These are phyloP conservation scores for Corylus avellana DNA, from an alignment of 306 rosid genomes.

Conservation along the genomic window DNA sequence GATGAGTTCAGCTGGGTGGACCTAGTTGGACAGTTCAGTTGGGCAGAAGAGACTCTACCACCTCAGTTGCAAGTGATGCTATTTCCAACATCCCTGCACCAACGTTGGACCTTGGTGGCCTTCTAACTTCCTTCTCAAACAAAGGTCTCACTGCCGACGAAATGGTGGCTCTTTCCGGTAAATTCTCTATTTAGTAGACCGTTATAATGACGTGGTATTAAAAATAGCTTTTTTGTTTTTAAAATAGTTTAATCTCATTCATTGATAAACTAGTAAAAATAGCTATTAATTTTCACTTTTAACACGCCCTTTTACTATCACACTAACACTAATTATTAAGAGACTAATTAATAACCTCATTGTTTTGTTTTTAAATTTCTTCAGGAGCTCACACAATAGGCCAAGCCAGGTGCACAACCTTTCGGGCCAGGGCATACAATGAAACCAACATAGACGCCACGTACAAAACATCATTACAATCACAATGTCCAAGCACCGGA, in stretches of 20 bases:
- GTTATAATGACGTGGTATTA: too few relatives aligned
- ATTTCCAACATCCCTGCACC: slow-evolving; percentile 53
- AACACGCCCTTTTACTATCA: too few relatives aligned
- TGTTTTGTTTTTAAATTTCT: too few relatives aligned
- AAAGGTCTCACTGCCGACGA: slow-evolving; percentile 35
- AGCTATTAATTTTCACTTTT: too few relatives aligned
- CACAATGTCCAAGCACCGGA: slow-evolving; percentile 32
- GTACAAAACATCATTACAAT: slow-evolving; percentile 20
- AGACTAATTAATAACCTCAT: too few relatives aligned
- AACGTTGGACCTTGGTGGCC: slow-evolving; percentile 31
- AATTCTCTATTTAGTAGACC: too few relatives aligned
- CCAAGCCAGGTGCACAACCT: slow-evolving; percentile 25
- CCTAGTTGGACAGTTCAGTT: slow-evolving; percentile 36
- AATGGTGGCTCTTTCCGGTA: slow-evolving; percentile 51
- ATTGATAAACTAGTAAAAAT: too few relatives aligned
- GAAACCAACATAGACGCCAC: slow-evolving; percentile 39
- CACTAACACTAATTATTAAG: too few relatives aligned
- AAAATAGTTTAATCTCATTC: too few relatives aligned
- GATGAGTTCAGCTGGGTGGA: slow-evolving; percentile 37
- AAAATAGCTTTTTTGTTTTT: too few relatives aligned
- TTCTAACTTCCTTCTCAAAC: slow-evolving; percentile 34
- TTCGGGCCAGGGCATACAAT: slow-evolving; percentile 36
- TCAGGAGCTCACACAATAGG: slow-evolving; percentile 49
- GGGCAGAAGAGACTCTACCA: slow-evolving; percentile 63
- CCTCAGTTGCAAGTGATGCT: slow-evolving; percentile 38